Evolutionary conservation across 352 stramenopile genomes (phyloP), one percentile per base, ranked within the genome.

Genomic region (Globisporangium sylvaticum): DNA sequence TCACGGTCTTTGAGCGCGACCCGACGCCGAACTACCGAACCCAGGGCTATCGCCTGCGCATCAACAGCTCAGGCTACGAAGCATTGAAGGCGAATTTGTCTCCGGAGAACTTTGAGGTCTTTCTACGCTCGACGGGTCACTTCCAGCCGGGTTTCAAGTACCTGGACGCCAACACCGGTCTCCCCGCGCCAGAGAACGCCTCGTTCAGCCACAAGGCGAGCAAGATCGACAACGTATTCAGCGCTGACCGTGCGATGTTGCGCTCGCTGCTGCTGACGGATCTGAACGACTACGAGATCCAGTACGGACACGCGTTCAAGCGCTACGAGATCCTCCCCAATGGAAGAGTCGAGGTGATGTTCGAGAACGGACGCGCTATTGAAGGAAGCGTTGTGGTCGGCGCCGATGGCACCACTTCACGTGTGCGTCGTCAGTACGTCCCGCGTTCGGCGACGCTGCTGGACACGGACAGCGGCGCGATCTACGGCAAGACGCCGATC

Each of bases 1-100:
- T 90, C 71, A 90, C 82, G 0, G 70, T 90, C 31, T 90, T 88
- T 53, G 82, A 90, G 39, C 72, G 82, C 18, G 82, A 90, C 25
- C 80, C 80, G 32, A 78, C 82, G 18, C 75, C 80, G 12, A 90
- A 88, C 65, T 89, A 83, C 55, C 78, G 82, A 3, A 77, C 78
- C 6, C 82, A 90, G 25, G 82, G 82, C 15, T 90, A 88, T 62
- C 75, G 82, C 1, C 68, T 88, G 31, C 80, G 78, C 27, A 89
- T 90, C 69, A 87, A 90, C 69, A 79, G 58, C 29, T 62, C 70
- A 8, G 82, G 82, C 4, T 90, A 84, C 57, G 78, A 90, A 56
- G 80, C 82, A 25, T 68, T 90, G 29, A 81, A 90, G 50, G 68
- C 62, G 2, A 82, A 73, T 14, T 65, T 90, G 3, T 75, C 75